Base-by-base conservation (phyloP, 108 stramenopile species). In the Schizochytrium sp. region DNA sequence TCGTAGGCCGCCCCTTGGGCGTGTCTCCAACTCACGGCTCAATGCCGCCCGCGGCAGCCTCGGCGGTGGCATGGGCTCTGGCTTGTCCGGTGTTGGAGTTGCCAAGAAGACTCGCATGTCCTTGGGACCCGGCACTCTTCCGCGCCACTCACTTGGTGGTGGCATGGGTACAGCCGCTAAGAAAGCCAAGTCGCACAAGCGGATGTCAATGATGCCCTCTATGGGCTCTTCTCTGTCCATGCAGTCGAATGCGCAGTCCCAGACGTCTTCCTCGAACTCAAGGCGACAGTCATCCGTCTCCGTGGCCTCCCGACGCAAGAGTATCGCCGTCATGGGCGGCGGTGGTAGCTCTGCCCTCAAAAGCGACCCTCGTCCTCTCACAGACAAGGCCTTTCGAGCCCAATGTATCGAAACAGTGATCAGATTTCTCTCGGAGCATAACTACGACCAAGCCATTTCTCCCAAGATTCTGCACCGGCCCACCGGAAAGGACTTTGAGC, bases 401-500 rank as follows among this genome's bases (percentile, higher is more conserved):
- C 89, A 93, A 5, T 94, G 92, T 72, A 94, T 97, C 88, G 94
- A 94, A 46, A 87, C 76, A 49, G 95, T 98, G 56, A 88, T 96
- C n/a, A 88, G 89, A 53, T 97, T 93, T 89, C 95, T 98, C 42
- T 61, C 88, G 44, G 89, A 93, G 42, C 92, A 91, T 88, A 94
- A 94, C 5, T 95, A 93, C 72, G 94, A 94, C 72, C 96, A 96
- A 90, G 94, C 95, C 28, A 92, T 97, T 47, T 94, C 95, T 3
- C 91, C 91, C 42, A 96, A 97, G 91, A 95, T 92, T 40, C 92
- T 98, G 61, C 90, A 91, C 49, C 89, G 96, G 7, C 98, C 98
- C 0, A 97, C 97, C 42, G 97, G 96, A 13, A 95, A 96, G 76
- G 99, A 99, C 89, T 99, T 98, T 91, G 91, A 95, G 59, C 92